Conservation (phyloP, 345 rosid species). For the Theobroma cacao region DNA sequence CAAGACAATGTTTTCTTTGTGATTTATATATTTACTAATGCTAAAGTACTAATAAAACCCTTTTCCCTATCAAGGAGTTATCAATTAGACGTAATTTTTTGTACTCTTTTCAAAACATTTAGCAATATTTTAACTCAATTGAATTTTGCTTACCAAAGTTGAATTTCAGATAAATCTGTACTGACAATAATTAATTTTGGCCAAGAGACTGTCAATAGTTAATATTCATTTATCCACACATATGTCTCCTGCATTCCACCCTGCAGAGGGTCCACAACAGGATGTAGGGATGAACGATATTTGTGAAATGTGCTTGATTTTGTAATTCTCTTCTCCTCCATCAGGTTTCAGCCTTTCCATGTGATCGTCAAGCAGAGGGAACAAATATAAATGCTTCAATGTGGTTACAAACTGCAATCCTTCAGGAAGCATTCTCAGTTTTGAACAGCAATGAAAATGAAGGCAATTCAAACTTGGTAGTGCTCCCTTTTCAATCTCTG, state of each 20-base stretch:
- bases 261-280: neutral
- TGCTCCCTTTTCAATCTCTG: conserved; percentile 43
- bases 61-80: neutral
- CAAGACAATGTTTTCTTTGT: too few species aligned
- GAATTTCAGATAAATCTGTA: neutral
- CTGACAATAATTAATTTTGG: neutral
- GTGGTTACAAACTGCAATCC: conserved; percentile 41
- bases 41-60: too few species aligned
- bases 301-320: conserved; percentile 37
- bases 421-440: conserved; percentile 38
- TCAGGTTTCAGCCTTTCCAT: conserved; percentile 34
- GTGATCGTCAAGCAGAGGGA: conserved; percentile 38
- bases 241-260: too few species aligned
- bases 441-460: conserved; percentile 30
- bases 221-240: too few species aligned
- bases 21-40: too few species aligned
- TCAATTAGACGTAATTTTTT: neutral
- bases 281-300: conserved; percentile 26
- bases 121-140: neutral
- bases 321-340: conserved; percentile 39
- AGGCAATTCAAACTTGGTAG: conserved; percentile 33
- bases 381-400: conserved; percentile 25
- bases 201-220: neutral
- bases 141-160: too few species aligned
- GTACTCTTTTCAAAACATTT: neutral